Base-by-base conservation (phyloP, 192 early-diverging fungal genomes). In the Obelidium mucronatum region DNA sequence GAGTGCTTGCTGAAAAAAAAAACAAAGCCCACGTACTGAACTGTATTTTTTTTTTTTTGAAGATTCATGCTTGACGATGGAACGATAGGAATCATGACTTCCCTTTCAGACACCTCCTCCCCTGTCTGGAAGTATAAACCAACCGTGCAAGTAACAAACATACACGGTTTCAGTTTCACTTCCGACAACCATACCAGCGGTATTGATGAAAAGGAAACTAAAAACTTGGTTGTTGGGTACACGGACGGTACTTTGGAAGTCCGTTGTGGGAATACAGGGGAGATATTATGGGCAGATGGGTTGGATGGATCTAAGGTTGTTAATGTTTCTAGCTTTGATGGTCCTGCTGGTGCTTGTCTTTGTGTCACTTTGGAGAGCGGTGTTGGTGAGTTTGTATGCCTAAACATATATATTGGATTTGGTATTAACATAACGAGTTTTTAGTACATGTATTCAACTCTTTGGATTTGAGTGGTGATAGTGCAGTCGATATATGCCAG, bases 141-240 rank as follows among this genome's bases (percentile, higher is more conserved):
- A 4, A 35, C 11, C 70, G 1, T 30, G 31, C 24, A n/a, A 1
- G 24, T 31, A 15, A 53, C 6, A 40, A 53, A n/a, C 67, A 53
- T 66, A 53, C 40, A 13, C 28, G 67, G 22, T 15, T 69, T 28
- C 67, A 53, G 22, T 11, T 24, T n/a, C 11, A 22, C 31, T 1
- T 17, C n/a, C 3, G 35, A 44, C 33, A 15, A 24, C 13, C n/a
- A 60, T 33, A 26, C 26, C 19, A 28, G 15, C n/a, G 15, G 2
- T 24, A 60, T 24, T 24, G 30, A 15, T 33, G 58, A 60, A 28
- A 15, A 15, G 17, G 26, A 30, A 1, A 35, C 44, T 37, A 13
- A 40, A 65, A 65, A 24, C 11, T 36, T 72, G 55, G 11, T 55
- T n/a, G 40, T 72, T 55, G 70, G 70, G n/a, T 59, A 72, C 35